These are phyloP conservation scores for Microdochium paspali DNA, from an alignment of 2,329 filamentous ascomycete species.

Conservation along the genomic window DNA sequence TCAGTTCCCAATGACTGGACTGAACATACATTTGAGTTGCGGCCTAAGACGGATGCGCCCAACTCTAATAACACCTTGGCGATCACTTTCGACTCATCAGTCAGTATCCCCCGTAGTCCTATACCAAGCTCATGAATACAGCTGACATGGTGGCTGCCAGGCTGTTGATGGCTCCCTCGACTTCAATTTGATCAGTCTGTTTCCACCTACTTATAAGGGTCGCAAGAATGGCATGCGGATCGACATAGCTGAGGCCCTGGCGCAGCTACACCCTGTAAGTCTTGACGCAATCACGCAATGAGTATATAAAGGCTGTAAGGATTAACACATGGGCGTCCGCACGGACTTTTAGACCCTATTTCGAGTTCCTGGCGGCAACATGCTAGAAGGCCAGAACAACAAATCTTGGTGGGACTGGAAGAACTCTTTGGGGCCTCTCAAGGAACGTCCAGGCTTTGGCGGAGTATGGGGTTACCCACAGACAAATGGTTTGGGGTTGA, in stretches of 20 bases:
- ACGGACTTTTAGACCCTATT: constrained; percentile 37
- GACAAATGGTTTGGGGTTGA: constrained; percentile 50
- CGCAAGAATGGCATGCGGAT: constrained; percentile 47
- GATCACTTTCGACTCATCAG: constrained; percentile 38
- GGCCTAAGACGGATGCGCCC: constrained; percentile 33
- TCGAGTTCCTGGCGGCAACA: constrained; percentile 57
- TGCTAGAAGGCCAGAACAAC: constrained; percentile 39
- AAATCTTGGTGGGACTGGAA: constrained; percentile 40
- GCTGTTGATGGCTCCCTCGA: constrained; percentile 32
- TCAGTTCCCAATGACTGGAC: constrained; percentile 33
- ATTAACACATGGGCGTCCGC: not conserved
- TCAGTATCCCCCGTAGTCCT: constrained; percentile 4
- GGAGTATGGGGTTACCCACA: constrained; percentile 52
- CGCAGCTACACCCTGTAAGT: constrained; percentile 37
- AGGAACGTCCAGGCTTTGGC: constrained; percentile 43
- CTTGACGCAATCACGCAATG: not conserved
- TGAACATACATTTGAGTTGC: constrained; percentile 37
- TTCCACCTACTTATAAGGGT: constrained; percentile 50
- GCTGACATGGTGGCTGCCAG: too few species aligned
- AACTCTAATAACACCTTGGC: constrained; percentile 47
- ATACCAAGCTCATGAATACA: not conserved
- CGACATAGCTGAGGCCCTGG: constrained; percentile 44
- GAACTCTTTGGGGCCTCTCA: constrained; percentile 42
- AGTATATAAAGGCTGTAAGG: not conserved
- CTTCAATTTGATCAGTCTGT: constrained; percentile 50